Base-by-base conservation (phyloP, 306 rosid genomes). In the Begonia loranthoides region DNA sequence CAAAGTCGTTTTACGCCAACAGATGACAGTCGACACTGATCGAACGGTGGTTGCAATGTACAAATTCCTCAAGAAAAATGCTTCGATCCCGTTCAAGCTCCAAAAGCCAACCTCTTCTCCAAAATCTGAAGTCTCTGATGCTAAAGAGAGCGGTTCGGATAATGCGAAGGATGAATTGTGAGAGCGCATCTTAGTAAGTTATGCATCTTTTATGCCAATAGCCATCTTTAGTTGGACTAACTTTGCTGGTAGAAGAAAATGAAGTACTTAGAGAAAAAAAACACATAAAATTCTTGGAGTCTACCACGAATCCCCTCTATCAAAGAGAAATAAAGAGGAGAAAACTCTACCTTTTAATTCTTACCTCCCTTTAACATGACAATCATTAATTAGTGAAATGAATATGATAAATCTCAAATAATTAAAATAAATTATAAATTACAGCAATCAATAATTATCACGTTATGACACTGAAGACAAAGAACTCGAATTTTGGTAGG, bases 31-130 rank as follows among this genome's bases (percentile, higher is more conserved):
- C 22, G 99, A 92, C 40, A 40, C 73, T 38, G 99, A 92, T 56
- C 94, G 99, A 6, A 80, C 99, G 0, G 99, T 86, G 61, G 93
- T 83, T 56, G 99, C 96, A n/a, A 75, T 92, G 12, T 92, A 92
- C 58, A 92, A 92, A 64, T 92, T 92, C 74, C 66, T 92, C 50
- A 92, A 83, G 74, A 87, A 92, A 60, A 66, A 92, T 64, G 96
- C 99, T 50, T 78, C 99, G 34, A 76, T 92, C 68, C 96, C 96
- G 13, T 86, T 92, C 77, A 92, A 92, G 82, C 88, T 92, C 66
- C 76, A 86, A 76, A 83, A 92, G 67, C 88, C 94, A 7, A 28
- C 22, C 3, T 19, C 36, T 50, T 10, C 80, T 50, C 54, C 88
- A 15, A 74, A 73, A 62, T 9, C 79, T 0, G 69, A 52, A 64